Base-by-base conservation (phyloP, 1,284 basidiomycete species). In the Lentinula novae-zelandiae region DNA sequence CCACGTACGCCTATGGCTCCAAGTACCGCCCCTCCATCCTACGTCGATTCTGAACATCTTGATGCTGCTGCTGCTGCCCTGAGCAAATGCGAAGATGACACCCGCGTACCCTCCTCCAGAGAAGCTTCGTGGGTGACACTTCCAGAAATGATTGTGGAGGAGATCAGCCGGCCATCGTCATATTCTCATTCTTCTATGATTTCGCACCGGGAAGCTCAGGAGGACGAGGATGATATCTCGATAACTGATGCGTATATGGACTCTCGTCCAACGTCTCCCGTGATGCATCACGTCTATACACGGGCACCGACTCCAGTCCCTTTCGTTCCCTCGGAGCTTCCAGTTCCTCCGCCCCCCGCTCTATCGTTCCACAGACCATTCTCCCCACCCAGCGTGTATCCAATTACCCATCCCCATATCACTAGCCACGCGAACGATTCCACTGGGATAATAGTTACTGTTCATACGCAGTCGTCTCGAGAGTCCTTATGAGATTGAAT, bases 181-280 rank as follows among this genome's bases (percentile, higher is more conserved):
- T 49, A 49, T 20, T 49, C 46, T 22, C 15, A 3, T 31, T 15
- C 46, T 6, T 49, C 46, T 31, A 20, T 49, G 20, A 13, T 22
- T 13, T 27, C 20, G 5, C 51, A 33, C 5, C 27, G 8, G 31
- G 12, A 9, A 38, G 12, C 12, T 8, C 44, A 39, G 12, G 48
- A 48, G 4, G 56, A 50, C 15, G 36, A 27, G 13, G 34, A 58
- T 34, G 49, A 48, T 10, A 54, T 60, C 2, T 60, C 58, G n/a
- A 59, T 59, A 9, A 53, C 58, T 4, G 58, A 60, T 50, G 58
- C 50, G 10, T 59, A 59, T 20, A 36, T 39, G 17, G 57, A 50
- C 31, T 52, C 57, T 13, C 40, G 44, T 6, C 31, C 52, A 1
- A 12, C 50, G 9, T 59, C 50, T 9, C 58, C 42, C 10, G 17